Percentiles rank a stretch among this genome's conserved stretches.
Evolutionary conservation across 2,329 filamentous ascomycete species (phyloP).

Genomic region (Domatiomyces catenatus): DNA sequence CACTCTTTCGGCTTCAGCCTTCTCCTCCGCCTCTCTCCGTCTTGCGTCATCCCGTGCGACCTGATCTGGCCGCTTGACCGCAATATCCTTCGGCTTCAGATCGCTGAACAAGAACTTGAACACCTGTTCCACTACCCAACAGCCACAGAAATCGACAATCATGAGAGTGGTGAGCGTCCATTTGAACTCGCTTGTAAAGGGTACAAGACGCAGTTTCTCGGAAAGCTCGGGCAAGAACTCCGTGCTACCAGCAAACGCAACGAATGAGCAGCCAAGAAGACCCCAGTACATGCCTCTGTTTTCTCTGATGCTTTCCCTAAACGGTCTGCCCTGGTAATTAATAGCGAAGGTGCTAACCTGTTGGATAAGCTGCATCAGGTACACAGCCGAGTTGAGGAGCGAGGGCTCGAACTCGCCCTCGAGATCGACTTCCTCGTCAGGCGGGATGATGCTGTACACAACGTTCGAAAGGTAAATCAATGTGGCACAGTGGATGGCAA

Average conservation of each 20-base stretch:
- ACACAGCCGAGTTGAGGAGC: conserved; percentile 89
- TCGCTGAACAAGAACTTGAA: conserved; percentile 81
- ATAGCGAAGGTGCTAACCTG: conserved; percentile 98
- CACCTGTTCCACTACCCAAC: conserved; percentile 72
- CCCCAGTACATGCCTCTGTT: conserved; percentile 98
- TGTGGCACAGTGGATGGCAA: conserved; percentile 86
- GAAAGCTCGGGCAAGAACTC: conserved; percentile 95
- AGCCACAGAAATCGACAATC: conserved; percentile 73
- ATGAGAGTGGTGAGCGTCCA: conserved; percentile 67
- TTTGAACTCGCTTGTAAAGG: conserved; percentile 82
- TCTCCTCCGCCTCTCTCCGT: conserved; percentile 42
- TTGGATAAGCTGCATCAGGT: conserved; percentile 93
- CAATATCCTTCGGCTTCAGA: conserved; percentile 86
- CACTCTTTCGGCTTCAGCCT: conserved; percentile 17
- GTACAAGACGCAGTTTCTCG: conserved; percentile 78
- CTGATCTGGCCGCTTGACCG: conserved; percentile 72
- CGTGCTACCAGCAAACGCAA: conserved; percentile 87
- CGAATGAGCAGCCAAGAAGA: conserved; percentile 71
- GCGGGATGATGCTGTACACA: conserved; percentile 68
- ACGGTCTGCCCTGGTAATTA: conserved; percentile 96
- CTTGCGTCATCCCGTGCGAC: conserved; percentile 57
- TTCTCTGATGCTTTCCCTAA: conserved; percentile 88
- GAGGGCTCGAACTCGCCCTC: conserved; percentile 91
- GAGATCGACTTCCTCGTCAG: conserved; percentile 57
- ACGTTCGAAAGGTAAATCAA: conserved; percentile 86